Evolutionary conservation across 192 early-diverging fungal genomes (phyloP), one percentile per base, ranked within the genome.

Genomic region (Spizellomyces sp.): DNA sequence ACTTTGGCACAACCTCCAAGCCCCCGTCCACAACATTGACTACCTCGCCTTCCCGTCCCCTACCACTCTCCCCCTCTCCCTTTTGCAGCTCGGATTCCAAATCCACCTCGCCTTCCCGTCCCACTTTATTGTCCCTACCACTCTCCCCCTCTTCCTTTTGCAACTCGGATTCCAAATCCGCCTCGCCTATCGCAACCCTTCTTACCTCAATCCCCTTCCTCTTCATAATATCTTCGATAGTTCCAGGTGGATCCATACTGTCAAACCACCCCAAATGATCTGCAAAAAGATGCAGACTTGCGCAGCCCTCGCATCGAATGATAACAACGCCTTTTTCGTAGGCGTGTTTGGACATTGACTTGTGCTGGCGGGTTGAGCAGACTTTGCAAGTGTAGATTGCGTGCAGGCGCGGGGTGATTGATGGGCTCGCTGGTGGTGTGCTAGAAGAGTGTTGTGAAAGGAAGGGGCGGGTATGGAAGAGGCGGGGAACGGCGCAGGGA

Each of bases 361-460:
- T 95, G 75, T 93, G 86, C 44, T 88, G 87, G 5, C 94, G 91
- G 66, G 88, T 81, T 64, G 81, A 77, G 80, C 98, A 99, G 21
- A 95, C 93, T 70, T 95, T 96, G 78, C 98, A 99, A 5, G 94
- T 98, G 78, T 96, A 98, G 4, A 92, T 92, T 67, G 98, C 94
- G 1, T 96, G 14, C 62, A 76, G 58, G n/a, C 58, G 55, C 7
- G 58, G 15, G 36, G 63, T 14, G 63, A 36, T 36, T 36, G 27
- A 12, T 61, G 59, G 59, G 14, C 12, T 61, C 22, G 59, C n/a
- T 61, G 17, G 59, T 55, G 52, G 52, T 55, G 52, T 15, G 52
- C 15, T n/a, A 19, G 15, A 15, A 3, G 52, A 55, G 52, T n/a
- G 52, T 15, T 15, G 15, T 55, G 52, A 19, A 19, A 15, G 52